Base-by-base conservation (phyloP, 2,329 filamentous ascomycete genomes). In the Curvularia spicifera region DNA sequence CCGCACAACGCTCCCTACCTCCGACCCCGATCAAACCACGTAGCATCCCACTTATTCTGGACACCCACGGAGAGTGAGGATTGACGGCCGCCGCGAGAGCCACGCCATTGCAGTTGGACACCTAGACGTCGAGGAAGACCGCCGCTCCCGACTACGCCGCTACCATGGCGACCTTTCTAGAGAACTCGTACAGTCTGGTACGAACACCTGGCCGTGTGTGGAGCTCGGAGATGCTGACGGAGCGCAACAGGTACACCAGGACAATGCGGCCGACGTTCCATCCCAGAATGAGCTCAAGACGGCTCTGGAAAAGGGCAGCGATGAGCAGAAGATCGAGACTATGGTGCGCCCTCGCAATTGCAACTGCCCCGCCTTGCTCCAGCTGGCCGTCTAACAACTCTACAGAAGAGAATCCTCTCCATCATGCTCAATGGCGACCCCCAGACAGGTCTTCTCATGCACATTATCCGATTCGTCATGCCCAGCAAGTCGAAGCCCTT, bases 381-480 rank as follows among this genome's bases (percentile, higher is more conserved):
- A 92, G 54, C 31, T 45, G 49, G 46, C 60, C 54, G 47, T 64
- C 71, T 75, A 54, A 75, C 70, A 62, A 54, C 20, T 49, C 49
- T 40, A 61, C 65, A 76, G 74, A 96, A 95, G 87, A 90, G 88
- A 82, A 93, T 99, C 77, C 82, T 98, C 76, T 96, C 91, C 64
- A 88, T 97, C 76, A 98, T 99, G 95, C 87, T 99, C 74, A 98
- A 98, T 78, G 95, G 95, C 69, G 94, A 99, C 76, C 89, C 95
- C 40, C 95, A 99, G 89, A 90, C 93, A 26, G 89, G 93, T 69
- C 85, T 99, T 20, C 88, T 99, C 70, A 99, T 99, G 95, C 95
- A 98, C 82, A 99, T 99, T 75, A 99, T 99, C 78, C 92, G 95
- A 78, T 99, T 99, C 78, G 93, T 99, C 71, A 99, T 99, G 95